Evolutionary conservation across 108 stramenopile species (phyloP), one percentile per base, ranked within the genome.

Genomic region (Nitzschia putrida): DNA sequence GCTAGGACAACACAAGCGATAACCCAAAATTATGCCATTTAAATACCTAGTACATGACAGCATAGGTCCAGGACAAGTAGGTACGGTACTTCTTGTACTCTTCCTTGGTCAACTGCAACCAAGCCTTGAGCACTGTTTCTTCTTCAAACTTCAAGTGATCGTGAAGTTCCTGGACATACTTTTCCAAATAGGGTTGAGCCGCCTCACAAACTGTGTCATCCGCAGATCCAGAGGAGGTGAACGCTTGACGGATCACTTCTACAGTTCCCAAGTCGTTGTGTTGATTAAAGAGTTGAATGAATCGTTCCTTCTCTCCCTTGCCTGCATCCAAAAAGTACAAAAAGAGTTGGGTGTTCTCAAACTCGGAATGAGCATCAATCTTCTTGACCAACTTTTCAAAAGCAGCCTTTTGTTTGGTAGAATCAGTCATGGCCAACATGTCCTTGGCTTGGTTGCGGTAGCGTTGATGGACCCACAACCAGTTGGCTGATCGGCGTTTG

Each of bases 261-360:
- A 49, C 47, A 49, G 23, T 20, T 26, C 22, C 25, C 40, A 41
- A 60, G 3, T 60, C 40, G 2, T 52, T 21, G 52, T 66, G 65
- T 55, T 66, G 65, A n/a, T 53, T 22, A 16, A 25, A 21, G 13
- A 66, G 34, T 18, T 16, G 3, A 25, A 26, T 12, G 3, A 66
- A 25, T 1, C 18, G 16, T 18, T 66, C 65, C 18, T 37, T 12
- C 12, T 53, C 26, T 16, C 65, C 65, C 13, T 52, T 66, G 13
- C 52, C 52, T 3, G 51, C 49, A 55, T 66, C 65, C 65, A 66
- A 20, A 55, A 66, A 66, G 65, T 21, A 66, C 39, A 52, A 52
- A 50, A 66, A 66, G 14, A 66, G 51, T 52, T 66, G 65, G 21
- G 65, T 66, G 22, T 66, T 24, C 29, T 66, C 65, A 66, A 66